Evolutionary conservation across 192 early-diverging fungal species (phyloP), one percentile per base, ranked within the genome.

Genomic region (Coemansia erecta): DNA sequence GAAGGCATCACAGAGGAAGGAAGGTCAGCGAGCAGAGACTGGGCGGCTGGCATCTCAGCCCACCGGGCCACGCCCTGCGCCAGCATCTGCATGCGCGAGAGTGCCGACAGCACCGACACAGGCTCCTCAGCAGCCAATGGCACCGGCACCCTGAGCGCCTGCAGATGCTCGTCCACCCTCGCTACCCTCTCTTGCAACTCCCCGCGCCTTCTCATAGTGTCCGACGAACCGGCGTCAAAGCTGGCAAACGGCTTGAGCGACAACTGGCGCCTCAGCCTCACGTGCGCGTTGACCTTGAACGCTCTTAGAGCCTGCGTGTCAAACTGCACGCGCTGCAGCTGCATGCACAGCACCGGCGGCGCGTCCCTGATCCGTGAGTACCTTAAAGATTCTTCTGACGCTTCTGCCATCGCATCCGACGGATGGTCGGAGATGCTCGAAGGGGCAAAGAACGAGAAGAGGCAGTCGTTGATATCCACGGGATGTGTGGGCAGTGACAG

Each of bases 341-440:
- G 84, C 11, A 92, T 81, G 37, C 88, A 89, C 8, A 92, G 59
- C 17, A 92, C 77, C 0, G 89, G 87, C 18, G 90, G 90, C 8
- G 86, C 71, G 12, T 72, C 58, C 8, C 21, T 42, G 21, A 76
- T 50, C 2, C 72, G 70, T 15, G 67, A 53, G n/a, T 58, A 41
- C 2, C 64, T 50, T 2, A 60, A 28, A 5, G 62, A 12, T 33
- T 60, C 58, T n/a, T n/a, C n/a, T n/a, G n/a, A n/a, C n/a, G n/a
- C n/a, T n/a, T n/a, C n/a, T n/a, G n/a, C n/a, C n/a, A n/a, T n/a
- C n/a, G n/a, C n/a, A n/a, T n/a, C 35, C 6, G 35, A 37, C 0
- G 35, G 35, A 2, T 10, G 35, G 35, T 37, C 35, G 37, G 26
- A 17, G 2, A 75, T 37, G 0, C n/a, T 44, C 0, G 72, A 62